These are phyloP conservation scores for Melastoma candidum DNA, from an alignment of 441 rosid species.

Conservation along the genomic window DNA sequence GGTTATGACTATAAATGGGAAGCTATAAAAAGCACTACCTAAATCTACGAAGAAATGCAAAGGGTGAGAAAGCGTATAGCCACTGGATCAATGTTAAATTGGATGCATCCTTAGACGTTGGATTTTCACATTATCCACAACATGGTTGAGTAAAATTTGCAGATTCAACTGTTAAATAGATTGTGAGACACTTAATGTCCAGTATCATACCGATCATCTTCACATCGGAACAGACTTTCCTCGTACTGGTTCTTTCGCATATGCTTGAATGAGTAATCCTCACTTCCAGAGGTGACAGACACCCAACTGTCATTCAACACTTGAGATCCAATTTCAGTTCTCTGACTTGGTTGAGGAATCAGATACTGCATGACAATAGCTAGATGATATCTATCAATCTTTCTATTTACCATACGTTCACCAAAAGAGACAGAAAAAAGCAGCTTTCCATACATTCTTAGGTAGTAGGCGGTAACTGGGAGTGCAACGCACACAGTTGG, in stretches of 20 bases:
- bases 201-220: constrained; percentile 84
- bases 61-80: too few species aligned
- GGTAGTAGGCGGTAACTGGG: constrained; percentile 99
- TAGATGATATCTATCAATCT: constrained; percentile 14
- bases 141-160: too few species aligned
- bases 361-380: constrained; percentile 53
- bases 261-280: constrained; percentile 98
- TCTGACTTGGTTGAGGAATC: constrained; percentile 74
- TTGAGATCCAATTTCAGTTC: constrained; percentile 70
- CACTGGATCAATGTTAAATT: too few species aligned
- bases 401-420: constrained; percentile 8
- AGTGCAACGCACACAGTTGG: constrained; percentile 92
- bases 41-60: too few species aligned
- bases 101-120: too few species aligned
- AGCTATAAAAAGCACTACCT: too few species aligned
- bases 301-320: constrained; percentile 98
- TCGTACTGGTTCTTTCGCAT: constrained; percentile 99
- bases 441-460: constrained; percentile 49
- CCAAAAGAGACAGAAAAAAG: constrained; percentile 4
- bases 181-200: constrained; percentile 6
- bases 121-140: too few species aligned
- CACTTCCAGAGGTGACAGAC: constrained; percentile 99
- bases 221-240: constrained; percentile 94
- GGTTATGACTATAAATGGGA: too few species aligned
- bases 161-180: not conserved